phyloP scores from a whole-genome alignment of 345 rosid species.

The Aurinia saxatilis region DNA sequence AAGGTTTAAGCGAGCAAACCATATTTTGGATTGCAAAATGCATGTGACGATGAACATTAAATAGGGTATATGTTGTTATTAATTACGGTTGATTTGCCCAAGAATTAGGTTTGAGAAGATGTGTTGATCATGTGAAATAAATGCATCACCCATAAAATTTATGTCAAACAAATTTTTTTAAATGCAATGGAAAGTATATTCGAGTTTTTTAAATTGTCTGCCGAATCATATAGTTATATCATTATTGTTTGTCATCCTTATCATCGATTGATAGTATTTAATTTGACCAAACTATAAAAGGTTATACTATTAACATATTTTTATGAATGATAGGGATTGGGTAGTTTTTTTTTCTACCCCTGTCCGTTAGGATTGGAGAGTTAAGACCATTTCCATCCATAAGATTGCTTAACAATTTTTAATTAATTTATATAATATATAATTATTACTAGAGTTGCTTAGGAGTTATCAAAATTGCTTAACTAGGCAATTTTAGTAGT shows the following conservation, averaged over 20 bases:
- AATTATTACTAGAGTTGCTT: no score
- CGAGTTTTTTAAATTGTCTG: neutral
- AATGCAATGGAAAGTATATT: slow-evolving; percentile 1
- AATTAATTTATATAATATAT: no score
- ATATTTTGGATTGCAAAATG: neutral
- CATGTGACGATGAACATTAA: slow-evolving; percentile 32
- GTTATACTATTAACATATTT: no score
- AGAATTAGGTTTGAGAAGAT: slow-evolving; percentile 28
- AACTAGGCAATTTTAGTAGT: no score
- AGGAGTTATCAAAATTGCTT: no score
- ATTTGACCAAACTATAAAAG: neutral
- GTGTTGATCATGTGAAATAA: slow-evolving; percentile 22
- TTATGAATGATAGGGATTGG: no score
- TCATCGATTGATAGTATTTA: neutral
- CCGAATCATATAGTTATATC: neutral
- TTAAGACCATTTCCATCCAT: no score
- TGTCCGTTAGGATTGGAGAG: no score
- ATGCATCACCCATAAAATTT: slow-evolving; percentile 24
- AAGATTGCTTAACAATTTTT: no score
- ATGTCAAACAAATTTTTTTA: neutral
- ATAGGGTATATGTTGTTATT: slow-evolving; percentile 25
- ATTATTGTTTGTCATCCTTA: slow-evolving; percentile 3
- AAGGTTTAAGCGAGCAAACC: slow-evolving; percentile 6
- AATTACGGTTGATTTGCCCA: slow-evolving; percentile 27
- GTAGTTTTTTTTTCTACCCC: no score